Conservation (phyloP, 129 eudicot species). For the Lactuca saligna region DNA sequence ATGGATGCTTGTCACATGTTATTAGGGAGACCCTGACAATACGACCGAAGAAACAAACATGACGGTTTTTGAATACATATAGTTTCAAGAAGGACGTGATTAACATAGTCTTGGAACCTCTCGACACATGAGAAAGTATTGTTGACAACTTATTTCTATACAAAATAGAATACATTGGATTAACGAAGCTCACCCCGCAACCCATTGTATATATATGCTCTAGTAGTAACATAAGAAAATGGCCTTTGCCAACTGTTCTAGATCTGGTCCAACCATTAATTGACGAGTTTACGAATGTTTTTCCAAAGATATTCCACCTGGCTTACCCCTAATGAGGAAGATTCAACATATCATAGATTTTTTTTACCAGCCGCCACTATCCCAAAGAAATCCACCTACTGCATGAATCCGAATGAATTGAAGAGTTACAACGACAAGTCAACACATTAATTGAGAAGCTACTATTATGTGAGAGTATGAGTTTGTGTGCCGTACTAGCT, state of each 20-base stretch:
- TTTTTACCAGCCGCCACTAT: neutral
- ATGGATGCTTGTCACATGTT: neutral
- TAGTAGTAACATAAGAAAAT: neutral
- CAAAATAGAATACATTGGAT: neutral
- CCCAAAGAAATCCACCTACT: neutral
- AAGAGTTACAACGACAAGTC: neutral
- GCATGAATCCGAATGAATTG: neutral
- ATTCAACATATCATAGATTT: neutral
- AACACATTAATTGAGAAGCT: neutral
- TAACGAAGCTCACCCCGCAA: neutral
- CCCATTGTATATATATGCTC: neutral
- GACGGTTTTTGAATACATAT: too few relatives aligned
- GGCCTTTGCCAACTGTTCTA: neutral
- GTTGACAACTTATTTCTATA: neutral
- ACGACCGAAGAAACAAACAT: too few relatives aligned
- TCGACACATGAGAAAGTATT: neutral
- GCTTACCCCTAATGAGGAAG: neutral
- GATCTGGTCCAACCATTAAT: neutral
- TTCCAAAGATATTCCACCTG: neutral
- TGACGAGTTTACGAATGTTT: neutral
- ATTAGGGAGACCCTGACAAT: too few relatives aligned
- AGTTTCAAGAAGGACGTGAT: too few relatives aligned
- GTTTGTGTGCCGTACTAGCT: neutral
- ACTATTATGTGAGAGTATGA: neutral
- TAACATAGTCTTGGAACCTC: neutral